A percentile compares a stretch with the other conserved stretches of the same genome.
These are phyloP conservation scores for Bruguiera gymnorhiza DNA, from an alignment of 345 rosid genomes.

Conservation along the genomic window DNA sequence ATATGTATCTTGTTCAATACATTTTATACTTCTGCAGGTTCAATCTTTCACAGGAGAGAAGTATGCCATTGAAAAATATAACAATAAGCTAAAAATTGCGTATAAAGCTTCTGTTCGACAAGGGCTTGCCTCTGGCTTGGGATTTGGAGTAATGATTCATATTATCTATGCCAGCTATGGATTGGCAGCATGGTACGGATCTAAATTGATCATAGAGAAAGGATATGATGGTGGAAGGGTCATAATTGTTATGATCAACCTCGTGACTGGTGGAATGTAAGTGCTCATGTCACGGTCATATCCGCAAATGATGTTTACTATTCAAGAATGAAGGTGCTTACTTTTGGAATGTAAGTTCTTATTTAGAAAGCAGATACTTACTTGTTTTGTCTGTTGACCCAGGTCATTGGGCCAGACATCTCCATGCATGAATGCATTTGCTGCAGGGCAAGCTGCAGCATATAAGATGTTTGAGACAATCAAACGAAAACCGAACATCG, in stretches of 20 bases:
- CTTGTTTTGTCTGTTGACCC: conserved; percentile 4
- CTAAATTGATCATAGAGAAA: conserved; percentile 51
- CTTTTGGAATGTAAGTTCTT: not conserved
- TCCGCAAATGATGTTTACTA: not conserved
- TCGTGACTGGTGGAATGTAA: conserved; percentile 81
- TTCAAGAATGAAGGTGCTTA: not conserved
- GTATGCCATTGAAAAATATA: conserved; percentile 56
- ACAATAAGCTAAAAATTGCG: conserved; percentile 52
- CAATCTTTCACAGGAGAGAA: conserved; percentile 91
- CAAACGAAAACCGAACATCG: conserved; percentile 47
- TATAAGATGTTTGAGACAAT: conserved; percentile 74
- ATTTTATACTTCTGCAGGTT: conserved; percentile 35
- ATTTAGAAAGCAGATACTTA: not conserved
- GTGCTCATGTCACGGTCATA: conserved; percentile 1
- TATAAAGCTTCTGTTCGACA: conserved; percentile 54
- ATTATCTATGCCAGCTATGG: conserved; percentile 52
- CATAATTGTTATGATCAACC: conserved; percentile 56
- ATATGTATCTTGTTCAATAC: not conserved
- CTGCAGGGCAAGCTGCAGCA: conserved; percentile 66
- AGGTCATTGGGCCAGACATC: conserved; percentile 69
- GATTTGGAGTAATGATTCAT: conserved; percentile 48
- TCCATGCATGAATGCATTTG: conserved; percentile 61
- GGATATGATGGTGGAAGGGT: conserved; percentile 80
- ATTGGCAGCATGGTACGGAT: conserved; percentile 74
- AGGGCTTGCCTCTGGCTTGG: conserved; percentile 68